Conservation (phyloP, 768 basidiomycete species). For the Ephemerocybe angulata region DNA sequence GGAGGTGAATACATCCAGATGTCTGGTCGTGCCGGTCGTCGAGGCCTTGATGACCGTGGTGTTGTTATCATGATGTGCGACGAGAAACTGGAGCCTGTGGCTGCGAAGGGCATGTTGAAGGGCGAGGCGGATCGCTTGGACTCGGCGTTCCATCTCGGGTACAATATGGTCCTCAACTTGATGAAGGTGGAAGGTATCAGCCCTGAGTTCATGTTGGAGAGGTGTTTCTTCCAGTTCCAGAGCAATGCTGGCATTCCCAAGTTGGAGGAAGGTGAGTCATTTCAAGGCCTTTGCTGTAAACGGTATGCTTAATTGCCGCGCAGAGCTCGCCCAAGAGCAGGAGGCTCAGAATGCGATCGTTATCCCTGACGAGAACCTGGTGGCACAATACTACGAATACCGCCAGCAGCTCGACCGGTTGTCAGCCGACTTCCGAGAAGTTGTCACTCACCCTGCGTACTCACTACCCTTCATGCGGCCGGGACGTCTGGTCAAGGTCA, state of each 20-base stretch:
- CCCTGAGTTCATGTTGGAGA: conserved; percentile 96
- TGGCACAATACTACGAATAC: conserved; percentile 88
- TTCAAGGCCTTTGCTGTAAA: neutral
- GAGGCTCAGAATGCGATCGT: conserved; percentile 55
- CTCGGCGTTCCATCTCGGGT: conserved; percentile 97
- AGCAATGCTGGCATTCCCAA: conserved; percentile 86
- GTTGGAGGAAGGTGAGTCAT: conserved; percentile 70
- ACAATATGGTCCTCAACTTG: conserved; percentile 98
- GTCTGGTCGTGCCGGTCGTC: conserved; percentile 96
- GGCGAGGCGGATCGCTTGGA: conserved; percentile 95
- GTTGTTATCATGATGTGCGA: conserved; percentile 99
- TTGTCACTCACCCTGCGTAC: conserved; percentile 94
- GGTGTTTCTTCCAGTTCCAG: conserved; percentile 99
- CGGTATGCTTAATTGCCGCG: neutral
- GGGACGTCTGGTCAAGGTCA: conserved; percentile 89
- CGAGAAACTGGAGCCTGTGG: conserved; percentile 89
- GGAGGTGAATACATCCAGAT: conserved; percentile 99
- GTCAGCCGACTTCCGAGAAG: conserved; percentile 81
- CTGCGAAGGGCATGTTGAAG: conserved; percentile 96
- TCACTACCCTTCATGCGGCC: conserved; percentile 90
- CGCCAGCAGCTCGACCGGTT: conserved; percentile 93
- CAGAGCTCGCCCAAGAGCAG: conserved; percentile 78
- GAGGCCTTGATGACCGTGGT: conserved; percentile 96
- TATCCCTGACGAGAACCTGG: conserved; percentile 80
- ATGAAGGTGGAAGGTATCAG: conserved; percentile 99